phyloP scores from a whole-genome alignment of 257 asterid species.

The Coffea canephora region DNA sequence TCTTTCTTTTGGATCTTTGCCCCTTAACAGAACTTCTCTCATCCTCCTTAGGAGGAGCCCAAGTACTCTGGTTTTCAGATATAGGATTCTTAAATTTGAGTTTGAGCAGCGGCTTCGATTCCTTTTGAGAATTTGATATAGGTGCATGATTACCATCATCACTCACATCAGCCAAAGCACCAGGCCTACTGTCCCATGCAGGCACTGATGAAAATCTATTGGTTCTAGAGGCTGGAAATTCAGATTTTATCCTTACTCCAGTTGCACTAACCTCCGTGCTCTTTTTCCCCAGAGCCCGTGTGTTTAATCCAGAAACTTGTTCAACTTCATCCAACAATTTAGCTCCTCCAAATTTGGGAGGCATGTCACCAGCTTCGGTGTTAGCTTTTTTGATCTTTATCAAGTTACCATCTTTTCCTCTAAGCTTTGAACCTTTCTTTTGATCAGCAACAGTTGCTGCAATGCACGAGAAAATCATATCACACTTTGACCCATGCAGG shows the following conservation, averaged over 20 bases:
- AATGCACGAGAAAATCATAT: conserved; percentile 13
- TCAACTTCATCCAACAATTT: conserved; percentile 40
- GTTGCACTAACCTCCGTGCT: conserved; percentile 40
- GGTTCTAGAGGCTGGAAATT: conserved; percentile 39
- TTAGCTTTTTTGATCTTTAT: conserved; percentile 38
- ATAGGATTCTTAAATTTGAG: conserved; percentile 69
- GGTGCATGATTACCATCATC: conserved; percentile 41
- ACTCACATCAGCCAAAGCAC: conserved; percentile 16
- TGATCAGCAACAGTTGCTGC: conserved; percentile 33
- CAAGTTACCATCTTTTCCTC: conserved; percentile 35
- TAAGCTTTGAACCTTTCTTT: conserved; percentile 41
- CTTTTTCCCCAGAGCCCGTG: conserved; percentile 49
- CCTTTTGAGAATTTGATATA: conserved; percentile 42
- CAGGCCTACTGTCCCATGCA: conserved; percentile 31
- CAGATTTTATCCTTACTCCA: conserved; percentile 36
- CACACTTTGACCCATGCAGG: not conserved
- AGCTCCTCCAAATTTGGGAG: conserved; percentile 32
- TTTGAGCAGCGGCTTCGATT: conserved; percentile 61
- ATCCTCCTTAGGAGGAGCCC: conserved; percentile 53
- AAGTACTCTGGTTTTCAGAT: conserved; percentile 45
- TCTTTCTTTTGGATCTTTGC: conserved; percentile 82
- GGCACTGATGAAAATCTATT: conserved; percentile 35
- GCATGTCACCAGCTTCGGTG: conserved; percentile 23
- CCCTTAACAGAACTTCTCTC: conserved; percentile 73
- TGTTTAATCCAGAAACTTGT: conserved; percentile 43